Evolutionary conservation across 305 asterid species (phyloP).

Genomic region (Fraxinus floribunda): DNA sequence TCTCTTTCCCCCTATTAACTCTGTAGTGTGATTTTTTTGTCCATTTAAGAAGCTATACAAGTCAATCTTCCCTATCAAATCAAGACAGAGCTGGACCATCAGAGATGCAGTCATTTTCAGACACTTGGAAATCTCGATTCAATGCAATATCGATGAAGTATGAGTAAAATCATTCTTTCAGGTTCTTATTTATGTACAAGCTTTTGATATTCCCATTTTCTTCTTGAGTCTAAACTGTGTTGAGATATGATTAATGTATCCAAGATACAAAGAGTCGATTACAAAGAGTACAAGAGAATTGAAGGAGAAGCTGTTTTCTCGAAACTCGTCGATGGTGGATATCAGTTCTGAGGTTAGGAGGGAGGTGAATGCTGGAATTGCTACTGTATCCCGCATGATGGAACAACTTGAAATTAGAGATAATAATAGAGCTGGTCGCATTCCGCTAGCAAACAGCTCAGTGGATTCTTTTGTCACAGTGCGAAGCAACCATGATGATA

Average conservation of each 20-base stretch:
- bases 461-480: conserved; percentile 37
- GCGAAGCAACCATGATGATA: conserved; percentile 39
- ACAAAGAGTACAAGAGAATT: conserved; percentile 75
- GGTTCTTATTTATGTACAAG: conserved; percentile 1
- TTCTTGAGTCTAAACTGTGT: conserved; percentile 10
- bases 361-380: conserved; percentile 74
- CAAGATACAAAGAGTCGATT: conserved; percentile 85
- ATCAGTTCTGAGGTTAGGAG: conserved; percentile 70
- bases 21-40: conserved; percentile 10
- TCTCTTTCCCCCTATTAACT: neutral
- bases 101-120: conserved; percentile 63
- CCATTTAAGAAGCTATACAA: conserved; percentile 41
- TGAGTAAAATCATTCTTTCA: conserved; percentile 5
- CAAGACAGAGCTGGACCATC: conserved; percentile 77
- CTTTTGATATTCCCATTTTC: neutral
- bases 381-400: conserved; percentile 82
- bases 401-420: conserved; percentile 76
- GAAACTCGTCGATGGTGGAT: conserved; percentile 71
- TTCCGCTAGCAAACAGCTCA: conserved; percentile 25
- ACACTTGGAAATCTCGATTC: conserved; percentile 71
- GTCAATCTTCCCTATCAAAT: conserved; percentile 41
- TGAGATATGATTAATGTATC: neutral
- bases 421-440: conserved; percentile 29
- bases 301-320: conserved; percentile 85
- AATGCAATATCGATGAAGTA: conserved; percentile 77